Evolutionary conservation across 305 asterid species (phyloP).

Genomic region (Plantago rigida): DNA sequence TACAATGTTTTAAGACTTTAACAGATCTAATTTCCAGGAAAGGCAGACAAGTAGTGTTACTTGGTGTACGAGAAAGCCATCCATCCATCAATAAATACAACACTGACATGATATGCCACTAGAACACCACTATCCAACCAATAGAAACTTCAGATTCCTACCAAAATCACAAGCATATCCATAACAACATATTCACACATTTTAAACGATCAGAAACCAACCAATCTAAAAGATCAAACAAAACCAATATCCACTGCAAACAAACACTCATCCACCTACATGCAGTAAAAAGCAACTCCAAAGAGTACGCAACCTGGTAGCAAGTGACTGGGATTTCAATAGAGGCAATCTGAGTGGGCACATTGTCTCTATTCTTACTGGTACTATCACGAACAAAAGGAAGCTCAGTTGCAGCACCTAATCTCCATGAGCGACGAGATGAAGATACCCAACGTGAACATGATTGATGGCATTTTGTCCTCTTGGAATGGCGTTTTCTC

Average conservation of each 20-base stretch:
- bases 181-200: conserved; percentile 12
- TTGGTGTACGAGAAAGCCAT: too few relatives aligned
- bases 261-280: neutral
- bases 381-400: conserved; percentile 37
- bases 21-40: too few relatives aligned
- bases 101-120: too few relatives aligned
- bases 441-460: conserved; percentile 20
- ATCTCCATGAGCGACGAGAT: conserved; percentile 39
- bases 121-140: neutral
- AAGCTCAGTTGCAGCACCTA: conserved; percentile 50
- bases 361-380: conserved; percentile 28
- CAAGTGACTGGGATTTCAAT: conserved; percentile 89
- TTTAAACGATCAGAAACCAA: neutral
- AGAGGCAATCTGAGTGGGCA: conserved; percentile 32
- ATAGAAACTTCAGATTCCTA: conserved; percentile 8
- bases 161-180: neutral
- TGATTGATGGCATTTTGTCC: conserved; percentile 27
- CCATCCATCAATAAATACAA: too few relatives aligned
- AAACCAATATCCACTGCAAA: neutral
- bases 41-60: too few relatives aligned
- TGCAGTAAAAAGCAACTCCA: neutral
- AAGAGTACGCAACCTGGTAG: conserved; percentile 52
- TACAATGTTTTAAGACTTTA: too few relatives aligned
- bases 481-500: conserved; percentile 23
- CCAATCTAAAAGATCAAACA: neutral